Evolutionary conservation across 805 yeast species (phyloP).

Genomic region (Ascoidea rubescens): DNA sequence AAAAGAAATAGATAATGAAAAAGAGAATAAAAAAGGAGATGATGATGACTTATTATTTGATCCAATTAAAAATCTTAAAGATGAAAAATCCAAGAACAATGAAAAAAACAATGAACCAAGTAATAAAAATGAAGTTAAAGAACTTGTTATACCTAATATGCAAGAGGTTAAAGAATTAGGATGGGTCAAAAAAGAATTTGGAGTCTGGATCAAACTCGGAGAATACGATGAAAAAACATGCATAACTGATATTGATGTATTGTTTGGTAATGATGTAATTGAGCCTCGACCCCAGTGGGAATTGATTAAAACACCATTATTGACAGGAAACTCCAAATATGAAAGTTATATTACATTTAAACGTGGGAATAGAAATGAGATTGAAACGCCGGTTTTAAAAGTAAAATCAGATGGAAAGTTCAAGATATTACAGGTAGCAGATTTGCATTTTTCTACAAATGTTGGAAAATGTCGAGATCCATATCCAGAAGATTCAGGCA

Average conservation of each 20-base stretch:
- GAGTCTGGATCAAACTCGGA: conserved; percentile 49
- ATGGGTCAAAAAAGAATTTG: conserved; percentile 28
- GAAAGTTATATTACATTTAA: not conserved
- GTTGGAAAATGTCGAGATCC: conserved; percentile 70
- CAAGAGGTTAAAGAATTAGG: conserved; percentile 22
- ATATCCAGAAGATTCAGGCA: conserved; percentile 32
- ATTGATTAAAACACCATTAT: conserved; percentile 17
- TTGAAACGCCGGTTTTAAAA: conserved; percentile 19
- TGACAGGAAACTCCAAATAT: conserved; percentile 9
- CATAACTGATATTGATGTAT: conserved; percentile 46
- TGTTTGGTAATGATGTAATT: conserved; percentile 59
- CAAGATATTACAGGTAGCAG: conserved; percentile 83
- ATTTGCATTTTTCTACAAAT: conserved; percentile 81
- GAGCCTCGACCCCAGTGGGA: conserved; percentile 73
- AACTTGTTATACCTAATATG: conserved; percentile 18
- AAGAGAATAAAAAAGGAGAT: no score
- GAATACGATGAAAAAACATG: conserved; percentile 20
- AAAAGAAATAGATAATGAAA: no score
- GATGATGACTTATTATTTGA: no score
- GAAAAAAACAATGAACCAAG: no score
- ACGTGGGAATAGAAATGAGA: not conserved
- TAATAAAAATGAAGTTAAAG: no score
- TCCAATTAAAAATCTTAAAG: no score
- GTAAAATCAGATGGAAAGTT: conserved; percentile 33
- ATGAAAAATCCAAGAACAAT: no score